Evolutionary conservation across 495 filamentous ascomycete species (phyloP), one percentile per base, ranked within the genome.

Genomic region (Penicillium waksmanii): DNA sequence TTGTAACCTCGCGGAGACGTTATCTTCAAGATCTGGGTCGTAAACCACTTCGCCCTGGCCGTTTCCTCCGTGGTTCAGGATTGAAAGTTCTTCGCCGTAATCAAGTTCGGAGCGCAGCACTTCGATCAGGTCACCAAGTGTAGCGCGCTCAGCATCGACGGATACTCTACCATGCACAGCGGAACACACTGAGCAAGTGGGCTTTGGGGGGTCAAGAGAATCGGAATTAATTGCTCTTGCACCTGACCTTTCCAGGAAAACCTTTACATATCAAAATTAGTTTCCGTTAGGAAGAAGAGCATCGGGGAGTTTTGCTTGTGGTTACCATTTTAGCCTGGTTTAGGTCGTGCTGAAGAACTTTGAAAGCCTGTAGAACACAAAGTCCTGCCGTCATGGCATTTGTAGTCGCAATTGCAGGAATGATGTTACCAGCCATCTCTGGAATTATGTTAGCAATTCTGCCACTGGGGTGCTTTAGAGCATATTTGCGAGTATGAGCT

Each of bases 401-500:
- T 0, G 95, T 97, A 0, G 95, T 99, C 2, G 95, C 95, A 71
- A 99, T 99, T 3, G 95, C 96, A 0, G 95, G 95, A 56, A 99
- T 98, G 66, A 99, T 99, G 66, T 98, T 98, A 52, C 95, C 95
- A 23, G 95, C 95, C 93, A 98, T 99, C 75, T 98, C 85, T 87
- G 51, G 52, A 27, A 35, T 18, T 6, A 3, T 54, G 42, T 69
- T 44, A 65, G 46, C 35, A 25, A 43, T 40, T 15, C 17, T 12
- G 6, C 17, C 10, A 35, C 11, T 3, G 2, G 2, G 42, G 17
- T n/a, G 27, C 23, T 12, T 11, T 3, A 15, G 2, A n/a, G 6
- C 2, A 27, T 18, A 12, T 33, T 8, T n/a, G 15, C 40, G 17
- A 47, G 27, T 17, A 5, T 19, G 21, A 10, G 75, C 79, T 63